These are phyloP conservation scores for Populus pruinosa DNA, from an alignment of 345 rosid species.

Conservation along the genomic window DNA sequence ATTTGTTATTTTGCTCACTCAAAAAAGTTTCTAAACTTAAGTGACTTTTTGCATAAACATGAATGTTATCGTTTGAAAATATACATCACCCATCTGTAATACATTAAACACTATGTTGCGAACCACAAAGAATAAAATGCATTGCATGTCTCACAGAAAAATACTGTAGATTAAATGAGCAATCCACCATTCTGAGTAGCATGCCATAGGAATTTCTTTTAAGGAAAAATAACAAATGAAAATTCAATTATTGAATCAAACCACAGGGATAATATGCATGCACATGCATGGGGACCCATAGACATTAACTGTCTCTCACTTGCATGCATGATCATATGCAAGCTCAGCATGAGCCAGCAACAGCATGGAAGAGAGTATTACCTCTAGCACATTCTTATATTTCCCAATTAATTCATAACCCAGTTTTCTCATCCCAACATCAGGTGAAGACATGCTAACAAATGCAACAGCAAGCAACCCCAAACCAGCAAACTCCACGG, in stretches of 20 bases:
- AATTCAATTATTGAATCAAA: neutral
- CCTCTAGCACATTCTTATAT: conserved; percentile 69
- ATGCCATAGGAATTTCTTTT: neutral
- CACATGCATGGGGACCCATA: neutral
- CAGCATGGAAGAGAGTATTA: conserved; percentile 22
- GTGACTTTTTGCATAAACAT: too few relatives aligned
- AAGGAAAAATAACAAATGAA: neutral
- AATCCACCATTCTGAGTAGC: neutral
- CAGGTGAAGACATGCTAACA: conserved; percentile 77
- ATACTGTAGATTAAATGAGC: neutral
- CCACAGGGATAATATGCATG: neutral
- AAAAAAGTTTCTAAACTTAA: too few relatives aligned
- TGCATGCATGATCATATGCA: neutral
- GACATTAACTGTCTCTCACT: neutral
- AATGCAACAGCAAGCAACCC: conserved; percentile 92
- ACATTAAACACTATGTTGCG: too few relatives aligned
- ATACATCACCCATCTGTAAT: too few relatives aligned
- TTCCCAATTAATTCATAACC: conserved; percentile 68
- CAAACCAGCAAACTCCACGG: conserved; percentile 71
- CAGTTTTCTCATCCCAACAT: conserved; percentile 73
- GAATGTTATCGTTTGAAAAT: too few relatives aligned
- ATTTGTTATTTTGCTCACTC: neutral
- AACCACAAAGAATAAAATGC: too few relatives aligned
- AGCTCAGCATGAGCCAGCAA: neutral
- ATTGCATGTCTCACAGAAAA: too few relatives aligned